These are phyloP conservation scores for Rhizopus arrhizus DNA, from an alignment of 371 early-diverging fungal genomes.

Conservation along the genomic window DNA sequence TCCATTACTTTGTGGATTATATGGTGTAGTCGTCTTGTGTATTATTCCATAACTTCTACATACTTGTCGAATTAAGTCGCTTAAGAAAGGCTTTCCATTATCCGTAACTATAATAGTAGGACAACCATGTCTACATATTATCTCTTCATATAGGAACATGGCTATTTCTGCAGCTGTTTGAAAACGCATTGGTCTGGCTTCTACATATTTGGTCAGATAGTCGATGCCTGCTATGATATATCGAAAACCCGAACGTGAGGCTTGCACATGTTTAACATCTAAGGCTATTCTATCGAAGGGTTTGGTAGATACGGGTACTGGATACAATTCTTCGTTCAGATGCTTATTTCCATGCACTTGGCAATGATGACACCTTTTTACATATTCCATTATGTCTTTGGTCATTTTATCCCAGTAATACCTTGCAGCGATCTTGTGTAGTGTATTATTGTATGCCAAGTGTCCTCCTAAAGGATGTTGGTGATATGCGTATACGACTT, in stretches of 20 bases:
- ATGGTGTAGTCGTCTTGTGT: background rate
- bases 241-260: constrained; percentile 7
- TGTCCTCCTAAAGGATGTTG: no score
- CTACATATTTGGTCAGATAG: constrained; percentile 14
- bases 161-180: background rate
- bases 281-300: background rate
- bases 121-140: background rate
- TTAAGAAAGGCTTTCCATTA: background rate
- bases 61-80: background rate
- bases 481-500: no score
- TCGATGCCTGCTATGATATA: constrained; percentile 29
- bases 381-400: no score
- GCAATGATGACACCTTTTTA: no score
- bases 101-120: background rate
- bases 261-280: constrained; percentile 1
- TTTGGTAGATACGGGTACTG: no score
- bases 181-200: background rate
- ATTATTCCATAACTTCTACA: background rate
- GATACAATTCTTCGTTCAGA: no score
- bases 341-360: no score
- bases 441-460: no score
- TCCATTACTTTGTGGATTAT: constrained; percentile 1
- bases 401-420: no score
- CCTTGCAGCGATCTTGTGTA: no score
- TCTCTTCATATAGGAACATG: background rate